Base-by-base conservation (phyloP, 139 green algal genomes). In the Raphidocelis subcapitata region DNA sequence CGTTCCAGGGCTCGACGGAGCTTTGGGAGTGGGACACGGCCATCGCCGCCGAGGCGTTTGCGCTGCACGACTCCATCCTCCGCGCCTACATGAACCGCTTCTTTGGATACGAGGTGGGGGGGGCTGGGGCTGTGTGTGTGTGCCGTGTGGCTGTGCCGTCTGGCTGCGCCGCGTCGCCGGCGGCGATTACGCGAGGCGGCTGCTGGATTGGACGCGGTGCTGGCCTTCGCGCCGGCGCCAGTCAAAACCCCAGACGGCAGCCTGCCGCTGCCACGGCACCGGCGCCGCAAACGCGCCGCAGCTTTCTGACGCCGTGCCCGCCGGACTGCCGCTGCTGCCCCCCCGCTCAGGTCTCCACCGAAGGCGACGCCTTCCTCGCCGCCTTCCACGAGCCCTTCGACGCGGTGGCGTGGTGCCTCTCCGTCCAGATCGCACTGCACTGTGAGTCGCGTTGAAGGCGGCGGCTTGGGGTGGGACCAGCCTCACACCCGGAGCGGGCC, bases 311-410 rank as follows among this genome's bases (percentile, higher is more conserved):
- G n/a, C n/a, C n/a, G n/a, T n/a, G n/a, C n/a, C n/a, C n/a, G n/a
- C n/a, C n/a, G n/a, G n/a, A n/a, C n/a, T n/a, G n/a, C n/a, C n/a
- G n/a, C n/a, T n/a, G n/a, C n/a, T n/a, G n/a, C n/a, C n/a, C n/a
- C 41, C 41, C 41, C 41, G 41, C 12, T 8, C 52, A 67, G 64
- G 54, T 79, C 5, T 62, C 73, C 20, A 70, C 73, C 59, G 62
- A 77, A 36, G 74, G 87, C 16, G 88, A 93, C 62, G 78, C 83
- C 5, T 92, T 92, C 75, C 59, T 87, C 26, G 69, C 88, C 51
- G 84, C 81, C 20, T 93, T 93, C 77, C 86, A 91, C 52, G 60
- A 85, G n/a, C 78, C 84, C 24, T 52, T 47, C 18, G 87, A 93
- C 33, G 87, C 87, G 8, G 66, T 88, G 28, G 77, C 60, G 15